phyloP scores from a whole-genome alignment of 2,329 filamentous ascomycete genomes.

The Colletotrichum sp. region DNA sequence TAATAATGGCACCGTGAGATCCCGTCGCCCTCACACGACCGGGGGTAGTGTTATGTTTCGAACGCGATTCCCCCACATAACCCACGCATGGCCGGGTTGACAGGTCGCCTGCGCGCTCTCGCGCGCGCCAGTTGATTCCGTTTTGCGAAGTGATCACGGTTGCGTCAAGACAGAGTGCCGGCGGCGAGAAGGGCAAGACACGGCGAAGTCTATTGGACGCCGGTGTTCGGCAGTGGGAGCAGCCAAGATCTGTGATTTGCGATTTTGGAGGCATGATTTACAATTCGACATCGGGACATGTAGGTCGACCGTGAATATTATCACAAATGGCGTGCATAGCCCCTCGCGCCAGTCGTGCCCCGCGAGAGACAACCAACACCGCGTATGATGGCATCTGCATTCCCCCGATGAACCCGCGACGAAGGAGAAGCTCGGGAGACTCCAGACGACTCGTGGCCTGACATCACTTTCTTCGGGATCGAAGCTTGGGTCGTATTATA shows the following conservation, averaged over 20 bases:
- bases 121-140: neutral
- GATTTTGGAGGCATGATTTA: neutral
- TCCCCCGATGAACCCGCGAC: neutral
- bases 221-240: neutral
- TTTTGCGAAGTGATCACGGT: neutral
- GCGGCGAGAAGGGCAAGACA: neutral
- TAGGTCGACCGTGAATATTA: neutral
- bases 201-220: neutral
- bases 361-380: neutral
- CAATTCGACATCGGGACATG: neutral
- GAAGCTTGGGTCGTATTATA: neutral
- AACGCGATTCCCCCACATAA: neutral
- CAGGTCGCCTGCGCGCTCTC: neutral
- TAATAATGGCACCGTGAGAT: neutral
- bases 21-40: neutral
- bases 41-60: constrained; percentile 5
- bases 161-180: neutral
- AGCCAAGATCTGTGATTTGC: neutral
- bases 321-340: neutral
- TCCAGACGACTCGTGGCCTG: neutral
- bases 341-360: neutral
- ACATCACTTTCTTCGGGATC: neutral
- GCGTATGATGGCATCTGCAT: neutral
- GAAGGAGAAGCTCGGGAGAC: neutral
- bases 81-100: neutral